Evolutionary conservation across 164 flowering plant species (phyloP), one percentile per base, ranked within the genome.

Genomic region (Aristolochia fimbriata): DNA sequence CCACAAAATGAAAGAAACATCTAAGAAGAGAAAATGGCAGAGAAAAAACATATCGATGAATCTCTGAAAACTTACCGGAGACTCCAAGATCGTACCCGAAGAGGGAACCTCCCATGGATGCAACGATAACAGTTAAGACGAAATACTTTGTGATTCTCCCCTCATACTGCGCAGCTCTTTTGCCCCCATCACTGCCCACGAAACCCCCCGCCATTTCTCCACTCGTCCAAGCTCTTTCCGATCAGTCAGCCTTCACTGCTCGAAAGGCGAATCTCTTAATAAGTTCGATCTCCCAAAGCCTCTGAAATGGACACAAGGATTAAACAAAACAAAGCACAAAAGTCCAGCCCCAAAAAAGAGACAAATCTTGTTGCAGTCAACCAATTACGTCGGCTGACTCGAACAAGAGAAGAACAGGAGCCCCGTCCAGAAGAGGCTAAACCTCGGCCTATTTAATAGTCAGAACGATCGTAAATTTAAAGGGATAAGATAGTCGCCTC

Each of bases 71-170:
- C 56, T 19, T 31, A 92, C 98, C 98, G 17, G 95, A 92, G 69
- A 92, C 91, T 57, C 98, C 96, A 63, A 92, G 88, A 79, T 92
- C 98, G 71, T 92, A 92, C 0, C 98, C 96, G 64, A 92, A 92
- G 20, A 92, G 91, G 31, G 98, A 87, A 2, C 98, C 96, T 8
- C 96, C 98, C 52, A 82, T 68, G 13, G 98, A 85, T 3, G 86
- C 98, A 67, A 92, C 85, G 54, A 80, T 23, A 65, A 88, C 84
- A 53, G 98, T 74, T 19, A 75, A 71, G 9, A 85, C 58, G 71
- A 92, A 83, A 63, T 84, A 84, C 16, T 73, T 24, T 2, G 98
- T 92, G 25, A 85, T 80, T 62, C 57, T 78, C 27, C 86, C 72
- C 69, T 88, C 87, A 51, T 88, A 92, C 0, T 76, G 79, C 57